phyloP scores from a whole-genome alignment of 106 monocot species.

The Dendrobium nobile region DNA sequence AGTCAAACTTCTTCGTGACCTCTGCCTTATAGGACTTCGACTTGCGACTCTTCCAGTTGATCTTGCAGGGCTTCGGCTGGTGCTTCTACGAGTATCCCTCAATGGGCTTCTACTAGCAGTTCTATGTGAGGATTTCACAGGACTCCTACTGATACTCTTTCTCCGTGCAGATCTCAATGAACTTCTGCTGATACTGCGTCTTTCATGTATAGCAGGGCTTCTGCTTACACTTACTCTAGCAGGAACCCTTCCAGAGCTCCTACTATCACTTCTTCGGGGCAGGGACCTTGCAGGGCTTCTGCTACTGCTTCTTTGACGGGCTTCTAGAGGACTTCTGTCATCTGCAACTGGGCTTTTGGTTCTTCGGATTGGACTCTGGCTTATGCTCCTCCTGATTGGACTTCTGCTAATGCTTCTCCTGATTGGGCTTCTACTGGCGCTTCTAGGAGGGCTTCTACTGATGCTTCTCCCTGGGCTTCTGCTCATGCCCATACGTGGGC shows the following conservation, averaged over 20 bases:
- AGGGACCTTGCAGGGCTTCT: slow-evolving; percentile 36
- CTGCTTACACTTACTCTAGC: slow-evolving; percentile 20
- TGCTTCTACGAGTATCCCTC: slow-evolving; percentile 7
- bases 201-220: slow-evolving; percentile 20
- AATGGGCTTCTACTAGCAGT: not conserved
- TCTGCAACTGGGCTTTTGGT: slow-evolving; percentile 24
- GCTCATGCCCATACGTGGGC: slow-evolving; percentile 29
- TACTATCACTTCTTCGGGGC: slow-evolving; percentile 28
- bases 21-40: slow-evolving; percentile 34
- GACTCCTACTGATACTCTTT: slow-evolving; percentile 15
- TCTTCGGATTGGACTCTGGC: slow-evolving; percentile 18
- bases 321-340: slow-evolving; percentile 27
- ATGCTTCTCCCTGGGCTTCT: slow-evolving; percentile 17
- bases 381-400: slow-evolving; percentile 19
- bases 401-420: slow-evolving; percentile 18
- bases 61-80: slow-evolving; percentile 20
- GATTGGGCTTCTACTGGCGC: not conserved
- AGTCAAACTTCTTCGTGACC: slow-evolving; percentile 35
- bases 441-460: slow-evolving; percentile 11
- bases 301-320: slow-evolving; percentile 25
- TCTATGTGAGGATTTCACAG: slow-evolving; percentile 13
- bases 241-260: slow-evolving; percentile 29
- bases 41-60: slow-evolving; percentile 38
- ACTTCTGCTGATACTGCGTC: slow-evolving; percentile 29
- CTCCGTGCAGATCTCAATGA: slow-evolving; percentile 16